Conservation (phyloP, 495 filamentous ascomycete species). For the Lasiosphaeris hirsuta region DNA sequence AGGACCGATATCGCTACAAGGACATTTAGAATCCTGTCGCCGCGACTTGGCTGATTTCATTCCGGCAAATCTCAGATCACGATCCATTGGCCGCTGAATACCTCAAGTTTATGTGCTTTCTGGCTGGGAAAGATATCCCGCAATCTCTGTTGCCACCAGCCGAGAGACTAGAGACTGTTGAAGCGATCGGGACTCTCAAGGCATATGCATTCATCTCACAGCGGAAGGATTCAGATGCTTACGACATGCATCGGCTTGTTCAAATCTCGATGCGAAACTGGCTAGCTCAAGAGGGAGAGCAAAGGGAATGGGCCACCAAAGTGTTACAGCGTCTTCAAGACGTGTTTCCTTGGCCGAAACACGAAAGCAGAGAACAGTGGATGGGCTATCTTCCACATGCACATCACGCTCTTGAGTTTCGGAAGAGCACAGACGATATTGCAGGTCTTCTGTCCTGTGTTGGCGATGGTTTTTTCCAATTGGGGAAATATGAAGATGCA, state of each 20-base stretch:
- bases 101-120: constrained; percentile 38
- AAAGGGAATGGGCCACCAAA: constrained; percentile 26
- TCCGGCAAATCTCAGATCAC: constrained; percentile 35
- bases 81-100: constrained; percentile 37
- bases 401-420: not conserved
- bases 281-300: constrained; percentile 31
- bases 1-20: constrained; percentile 24
- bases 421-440: not conserved
- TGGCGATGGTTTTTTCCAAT: not conserved
- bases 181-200: constrained; percentile 36
- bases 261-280: constrained; percentile 43
- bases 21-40: constrained; percentile 29
- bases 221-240: constrained; percentile 21
- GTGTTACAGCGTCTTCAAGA: constrained; percentile 27
- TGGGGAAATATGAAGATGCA: not conserved
- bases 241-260: constrained; percentile 44
- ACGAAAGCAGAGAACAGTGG: constrained; percentile 35
- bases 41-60: constrained; percentile 36
- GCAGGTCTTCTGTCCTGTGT: not conserved
- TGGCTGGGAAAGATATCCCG: constrained; percentile 41
- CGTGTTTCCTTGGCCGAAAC: constrained; percentile 29
- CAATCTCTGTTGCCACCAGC: constrained; percentile 24
- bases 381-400: constrained; percentile 22
- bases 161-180: constrained; percentile 17
- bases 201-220: constrained; percentile 42